These are phyloP conservation scores for Xylaria bambusicola DNA, from an alignment of 495 filamentous ascomycete species.

Conservation along the genomic window DNA sequence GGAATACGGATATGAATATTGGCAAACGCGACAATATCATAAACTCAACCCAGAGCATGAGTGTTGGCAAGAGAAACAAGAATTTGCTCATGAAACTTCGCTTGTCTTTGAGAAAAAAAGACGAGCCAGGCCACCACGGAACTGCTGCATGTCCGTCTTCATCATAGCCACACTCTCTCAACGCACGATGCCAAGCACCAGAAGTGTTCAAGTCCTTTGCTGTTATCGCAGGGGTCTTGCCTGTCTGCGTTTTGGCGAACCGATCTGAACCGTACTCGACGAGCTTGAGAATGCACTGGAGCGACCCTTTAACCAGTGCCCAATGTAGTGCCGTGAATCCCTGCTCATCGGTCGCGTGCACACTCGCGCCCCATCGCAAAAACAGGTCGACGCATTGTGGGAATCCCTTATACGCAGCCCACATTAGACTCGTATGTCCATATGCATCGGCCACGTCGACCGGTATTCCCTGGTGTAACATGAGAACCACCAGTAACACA, in stretches of 20 bases:
- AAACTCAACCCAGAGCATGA: constrained; percentile 68
- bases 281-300: constrained; percentile 83
- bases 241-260: constrained; percentile 80
- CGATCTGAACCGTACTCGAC: constrained; percentile 93
- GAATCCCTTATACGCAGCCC: constrained; percentile 96
- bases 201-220: constrained; percentile 87
- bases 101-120: constrained; percentile 68
- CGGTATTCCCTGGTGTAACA: constrained; percentile 88
- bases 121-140: constrained; percentile 58
- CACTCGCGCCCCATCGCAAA: constrained; percentile 91
- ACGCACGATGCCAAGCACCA: constrained; percentile 77
- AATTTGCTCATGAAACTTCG: constrained; percentile 75
- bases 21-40: constrained; percentile 73
- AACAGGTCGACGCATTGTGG: constrained; percentile 90
- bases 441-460: constrained; percentile 86
- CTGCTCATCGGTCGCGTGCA: constrained; percentile 84
- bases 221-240: constrained; percentile 81
- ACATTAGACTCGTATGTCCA: constrained; percentile 94
- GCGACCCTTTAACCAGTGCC: constrained; percentile 90
- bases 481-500: constrained; percentile 82
- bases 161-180: constrained; percentile 83
- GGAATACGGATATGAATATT: constrained; percentile 73
- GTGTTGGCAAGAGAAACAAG: constrained; percentile 87
- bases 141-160: constrained; percentile 69
- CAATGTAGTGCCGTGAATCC: constrained; percentile 94